Evolutionary conservation across 345 rosid species (phyloP), one percentile per base, ranked within the genome.

Genomic region (Hirschfeldia incana): DNA sequence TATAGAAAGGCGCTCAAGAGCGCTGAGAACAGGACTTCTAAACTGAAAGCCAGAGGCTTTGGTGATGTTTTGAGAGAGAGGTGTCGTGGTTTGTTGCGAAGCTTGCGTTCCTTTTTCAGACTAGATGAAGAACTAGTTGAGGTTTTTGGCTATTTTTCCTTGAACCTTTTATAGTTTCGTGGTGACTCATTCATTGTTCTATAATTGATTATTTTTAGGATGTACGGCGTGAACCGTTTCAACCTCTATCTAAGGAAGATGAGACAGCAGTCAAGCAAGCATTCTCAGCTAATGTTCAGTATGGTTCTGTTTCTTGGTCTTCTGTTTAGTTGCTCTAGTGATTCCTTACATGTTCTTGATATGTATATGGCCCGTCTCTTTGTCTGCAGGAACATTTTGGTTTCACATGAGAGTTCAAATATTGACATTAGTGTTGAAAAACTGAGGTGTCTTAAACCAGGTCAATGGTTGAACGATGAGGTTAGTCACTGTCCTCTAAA

Each of bases 381-480:
- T 61, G 67, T 67, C 74, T 76, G 76, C 85, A 96, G 83, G 82
- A 80, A 37, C 79, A 76, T 87, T 42, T 72, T 96, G 81, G 94
- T 87, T 65, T 17, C 75, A 39, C 98, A 96, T 80, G 5, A 75
- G 58, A 76, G 77, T 53, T 90, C 98, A 28, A 85, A 84, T 74
- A 96, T 96, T 80, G 90, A 88, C 72, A 89, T 96, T 65, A 89
- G 91, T 8, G 95, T 89, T 64, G 76, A 89, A 79, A 17, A 77
- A 74, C 75, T 96, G 74, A 88, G 75, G 79, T 93, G 97, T 79
- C 97, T 96, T 39, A 79, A 78, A 78, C 95, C 99, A 13, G 76
- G 84, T 12, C 83, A 82, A 77, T 96, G 98, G 99, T 85, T 96
- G 86, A 96, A 96, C 77, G 99, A 96, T 80, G 99, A 96, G 98